Evolutionary conservation across 345 rosid genomes (phyloP).

Genomic region (Psidium guajava): DNA sequence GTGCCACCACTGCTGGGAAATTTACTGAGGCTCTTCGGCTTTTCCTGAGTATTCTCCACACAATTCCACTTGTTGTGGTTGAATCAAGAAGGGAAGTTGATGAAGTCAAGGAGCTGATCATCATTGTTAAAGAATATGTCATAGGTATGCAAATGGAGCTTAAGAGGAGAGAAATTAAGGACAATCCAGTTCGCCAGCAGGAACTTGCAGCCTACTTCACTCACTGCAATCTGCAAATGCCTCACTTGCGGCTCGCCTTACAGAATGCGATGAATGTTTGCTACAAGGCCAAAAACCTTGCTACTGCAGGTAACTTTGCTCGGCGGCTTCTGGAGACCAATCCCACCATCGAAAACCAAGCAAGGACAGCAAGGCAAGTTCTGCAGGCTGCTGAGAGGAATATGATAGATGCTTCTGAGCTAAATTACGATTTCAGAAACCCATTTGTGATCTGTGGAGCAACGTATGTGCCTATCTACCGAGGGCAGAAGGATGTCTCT

Average conservation of each 20-base stretch:
- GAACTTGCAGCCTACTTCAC: constrained; percentile 99
- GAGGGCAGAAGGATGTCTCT: constrained; percentile 73
- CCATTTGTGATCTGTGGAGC: constrained; percentile 90
- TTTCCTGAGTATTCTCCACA: constrained; percentile 72
- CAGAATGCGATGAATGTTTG: constrained; percentile 69
- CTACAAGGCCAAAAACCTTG: constrained; percentile 69
- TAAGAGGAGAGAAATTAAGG: constrained; percentile 68
- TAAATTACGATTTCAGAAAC: constrained; percentile 89
- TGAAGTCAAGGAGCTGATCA: constrained; percentile 77
- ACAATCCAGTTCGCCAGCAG: constrained; percentile 63
- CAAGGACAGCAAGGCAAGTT: constrained; percentile 75
- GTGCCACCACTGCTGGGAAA: constrained; percentile 76
- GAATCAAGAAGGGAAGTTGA: constrained; percentile 97
- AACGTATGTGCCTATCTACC: constrained; percentile 84
- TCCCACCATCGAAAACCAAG: constrained; percentile 66
- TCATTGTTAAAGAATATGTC: constrained; percentile 79
- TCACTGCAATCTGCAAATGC: constrained; percentile 78
- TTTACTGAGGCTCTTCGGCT: constrained; percentile 66
- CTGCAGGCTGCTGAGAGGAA: constrained; percentile 75
- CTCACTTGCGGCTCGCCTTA: constrained; percentile 75
- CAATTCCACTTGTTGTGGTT: constrained; percentile 82
- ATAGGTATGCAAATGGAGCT: constrained; percentile 79
- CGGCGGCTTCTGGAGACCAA: constrained; percentile 66
- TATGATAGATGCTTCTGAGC: constrained; percentile 47
- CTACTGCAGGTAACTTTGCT: constrained; percentile 78